Conservation (phyloP, 257 asterid genomes). For the Solanum arcanum region DNA sequence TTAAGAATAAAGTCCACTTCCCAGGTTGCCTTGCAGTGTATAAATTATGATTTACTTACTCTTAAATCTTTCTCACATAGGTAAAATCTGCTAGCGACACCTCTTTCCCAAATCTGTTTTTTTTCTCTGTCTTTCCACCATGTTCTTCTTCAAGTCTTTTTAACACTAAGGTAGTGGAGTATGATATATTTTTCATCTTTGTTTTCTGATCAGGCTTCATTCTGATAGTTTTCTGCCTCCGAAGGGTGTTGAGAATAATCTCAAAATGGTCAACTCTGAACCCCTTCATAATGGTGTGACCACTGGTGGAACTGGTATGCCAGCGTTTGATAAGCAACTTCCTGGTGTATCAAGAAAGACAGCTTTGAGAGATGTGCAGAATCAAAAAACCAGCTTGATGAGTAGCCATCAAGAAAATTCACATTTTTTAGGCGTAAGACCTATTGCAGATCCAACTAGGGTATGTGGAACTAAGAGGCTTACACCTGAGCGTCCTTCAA, state of each 20-base stretch:
- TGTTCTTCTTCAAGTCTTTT: not conserved
- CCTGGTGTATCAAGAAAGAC: conserved; percentile 39
- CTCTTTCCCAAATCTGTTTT: not conserved
- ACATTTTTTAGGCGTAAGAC: conserved; percentile 30
- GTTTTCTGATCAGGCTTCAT: not conserved
- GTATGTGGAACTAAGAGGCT: conserved; percentile 68
- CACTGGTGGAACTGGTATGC: conserved; percentile 20
- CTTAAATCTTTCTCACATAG: not conserved
- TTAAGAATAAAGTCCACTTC: not conserved
- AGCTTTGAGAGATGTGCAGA: conserved; percentile 86
- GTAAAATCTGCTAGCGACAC: not conserved
- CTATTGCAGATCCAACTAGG: conserved; percentile 43
- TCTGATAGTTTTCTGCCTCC: not conserved
- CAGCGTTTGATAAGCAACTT: conserved; percentile 43
- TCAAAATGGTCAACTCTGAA: conserved; percentile 5
- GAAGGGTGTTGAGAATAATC: not conserved
- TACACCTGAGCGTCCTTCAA: conserved; percentile 69
- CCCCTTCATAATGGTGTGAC: not conserved
- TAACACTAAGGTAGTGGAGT: not conserved
- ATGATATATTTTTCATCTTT: not conserved
- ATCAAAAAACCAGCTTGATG: conserved; percentile 37
- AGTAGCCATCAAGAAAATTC: conserved; percentile 37
- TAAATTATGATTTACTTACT: not conserved
- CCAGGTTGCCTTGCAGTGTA: not conserved
- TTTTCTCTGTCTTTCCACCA: not conserved